Evolutionary conservation across 2,329 filamentous ascomycete species (phyloP), one percentile per base, ranked within the genome.

Genomic region (Ascochyta lentis): DNA sequence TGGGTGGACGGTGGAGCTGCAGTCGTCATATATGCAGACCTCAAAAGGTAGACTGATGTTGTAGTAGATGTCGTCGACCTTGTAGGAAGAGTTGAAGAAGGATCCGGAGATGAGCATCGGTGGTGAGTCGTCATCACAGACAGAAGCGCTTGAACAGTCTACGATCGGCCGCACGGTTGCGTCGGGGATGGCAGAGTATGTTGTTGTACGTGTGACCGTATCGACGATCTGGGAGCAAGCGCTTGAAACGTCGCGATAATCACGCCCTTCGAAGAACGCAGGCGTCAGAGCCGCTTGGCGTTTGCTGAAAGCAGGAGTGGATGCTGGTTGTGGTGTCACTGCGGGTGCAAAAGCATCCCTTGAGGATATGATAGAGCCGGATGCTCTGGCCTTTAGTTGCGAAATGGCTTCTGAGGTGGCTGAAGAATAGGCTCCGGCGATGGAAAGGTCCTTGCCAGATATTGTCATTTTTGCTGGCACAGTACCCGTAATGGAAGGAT

Each of bases 11-110:
- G 8, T 47, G 9, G 16, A 19, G 26, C 22, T 46, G 23, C 49
- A 53, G 9, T 26, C 35, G 9, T 29, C 27, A 15, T 53, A 53
- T 19, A 53, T 47, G 42, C 49, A 53, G 16, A 53, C 29, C 26
- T 45, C 19, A 19, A 53, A 53, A 6, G 41, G 41, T n/a, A 53
- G 27, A 2, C 37, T 12, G 37, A 47, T 19, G 3, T 15, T 16
- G 26, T 31, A 53, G 29, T 31, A 34, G n/a, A 24, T 27, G 13
- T 53, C 49, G 23, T 53, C 49, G 15, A 51, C 5, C 6, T 44
- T 22, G 12, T 23, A 6, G 13, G 31, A 15, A 15, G 49, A 24
- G 6, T 19, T 29, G 22, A 8, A 15, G 31, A 51, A 51, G 16
- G 39, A 44, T 12, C 49, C 49, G 6, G 41, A 40, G n/a, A 51